Evolutionary conservation across 352 stramenopile species (phyloP), one percentile per base, ranked within the genome.

Genomic region (Peronospora farinosa): DNA sequence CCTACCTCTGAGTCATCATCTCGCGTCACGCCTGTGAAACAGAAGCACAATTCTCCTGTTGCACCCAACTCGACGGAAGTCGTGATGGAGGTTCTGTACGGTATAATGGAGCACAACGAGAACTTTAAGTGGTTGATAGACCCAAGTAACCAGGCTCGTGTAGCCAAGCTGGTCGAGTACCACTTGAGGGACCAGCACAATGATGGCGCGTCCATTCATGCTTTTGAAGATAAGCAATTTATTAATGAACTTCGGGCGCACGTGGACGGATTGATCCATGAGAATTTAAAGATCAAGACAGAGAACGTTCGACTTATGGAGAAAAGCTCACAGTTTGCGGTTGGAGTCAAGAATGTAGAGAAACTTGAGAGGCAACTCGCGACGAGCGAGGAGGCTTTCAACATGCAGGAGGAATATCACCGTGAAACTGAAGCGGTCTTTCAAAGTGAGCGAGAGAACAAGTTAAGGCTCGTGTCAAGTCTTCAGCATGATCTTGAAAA

Each of bases 41-140:
- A 43, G 17, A 46, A 38, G 30, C 48, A 37, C 7, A 38, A 50
- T 13, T 11, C 23, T 6, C 7, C 39, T 5, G 16, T 49, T 41
- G 16, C 43, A 17, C 51, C 51, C 30, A 77, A 31, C 44, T 69
- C 66, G 21, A 82, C 71, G 7, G 62, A 82, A 51, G 54, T 67
- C 6, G 71, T 82, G n/a, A 82, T 82, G 71, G 54, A 78, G 31
- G 68, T 82, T 33, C 40, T 82, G n/a, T 82, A 78, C 35, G 47
- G 64, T 10, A 76, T 82, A 39, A 78, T 78, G 71, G 61, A 82
- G 39, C 68, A 82, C 45, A 73, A 82, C 42, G 57, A 67, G 35
- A 77, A 66, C 54, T 78, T 76, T 35, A 77, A 74, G 43, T 82
- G 71, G 71, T 51, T 82, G 11, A 61, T 82, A 33, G 59, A 82